Percentiles rank a stretch among this genome's conserved stretches.
Evolutionary conservation across 257 asterid species (phyloP).

Genomic region (Coffea eugenioides): DNA sequence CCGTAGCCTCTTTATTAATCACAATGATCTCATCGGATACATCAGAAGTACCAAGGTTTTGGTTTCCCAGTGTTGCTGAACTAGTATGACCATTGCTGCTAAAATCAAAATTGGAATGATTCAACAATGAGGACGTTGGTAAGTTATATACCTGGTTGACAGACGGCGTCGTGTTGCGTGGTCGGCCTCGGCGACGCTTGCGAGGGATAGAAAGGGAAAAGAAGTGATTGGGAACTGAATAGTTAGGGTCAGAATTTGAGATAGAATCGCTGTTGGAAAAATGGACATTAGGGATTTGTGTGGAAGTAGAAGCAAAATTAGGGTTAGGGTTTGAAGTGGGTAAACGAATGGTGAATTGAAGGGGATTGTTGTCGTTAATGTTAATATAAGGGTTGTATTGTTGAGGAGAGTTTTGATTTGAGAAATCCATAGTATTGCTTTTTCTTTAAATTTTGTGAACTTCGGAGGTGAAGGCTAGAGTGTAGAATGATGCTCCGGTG

Average conservation of each 20-base stretch:
- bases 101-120: slow-evolving; percentile 24
- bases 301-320: slow-evolving; percentile 10
- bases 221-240: slow-evolving; percentile 32
- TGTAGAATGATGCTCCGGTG: background rate
- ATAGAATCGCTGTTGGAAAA: slow-evolving; percentile 20
- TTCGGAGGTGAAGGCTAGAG: background rate
- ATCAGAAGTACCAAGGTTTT: slow-evolving; percentile 33
- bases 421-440: slow-evolving; percentile 42
- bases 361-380: slow-evolving; percentile 40
- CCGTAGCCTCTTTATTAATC: slow-evolving; percentile 80
- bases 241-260: slow-evolving; percentile 31
- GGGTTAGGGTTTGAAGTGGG: slow-evolving; percentile 37
- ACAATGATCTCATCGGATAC: slow-evolving; percentile 87
- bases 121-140: slow-evolving; percentile 28
- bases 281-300: slow-evolving; percentile 20
- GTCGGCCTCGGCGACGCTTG: slow-evolving; percentile 59
- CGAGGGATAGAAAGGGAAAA: slow-evolving; percentile 56
- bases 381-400: slow-evolving; percentile 31
- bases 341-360: slow-evolving; percentile 50
- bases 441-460: background rate
- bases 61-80: slow-evolving; percentile 23
- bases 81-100: slow-evolving; percentile 22
- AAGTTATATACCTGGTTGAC: slow-evolving; percentile 45
- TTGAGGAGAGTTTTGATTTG: slow-evolving; percentile 35
- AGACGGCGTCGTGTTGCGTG: slow-evolving; percentile 44